Conservation (phyloP, 768 basidiomycete species). For the Dacryopinax primogenitus region DNA sequence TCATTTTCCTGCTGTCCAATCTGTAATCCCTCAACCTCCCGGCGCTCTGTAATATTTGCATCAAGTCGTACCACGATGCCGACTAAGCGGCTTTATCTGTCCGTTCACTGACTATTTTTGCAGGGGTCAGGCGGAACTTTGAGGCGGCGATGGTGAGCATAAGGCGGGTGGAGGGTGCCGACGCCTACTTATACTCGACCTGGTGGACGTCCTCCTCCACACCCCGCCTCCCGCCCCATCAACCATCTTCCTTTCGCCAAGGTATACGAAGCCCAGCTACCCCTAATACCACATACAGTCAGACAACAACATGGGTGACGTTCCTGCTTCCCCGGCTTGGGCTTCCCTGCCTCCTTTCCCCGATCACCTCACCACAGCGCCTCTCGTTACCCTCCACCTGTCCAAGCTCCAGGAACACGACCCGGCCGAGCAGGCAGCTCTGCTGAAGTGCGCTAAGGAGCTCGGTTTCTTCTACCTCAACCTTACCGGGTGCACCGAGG, state of each 20-base stretch:
- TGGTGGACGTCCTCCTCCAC: too few relatives aligned
- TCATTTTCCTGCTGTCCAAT: not conserved
- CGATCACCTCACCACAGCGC: not conserved
- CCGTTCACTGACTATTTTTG: too few relatives aligned
- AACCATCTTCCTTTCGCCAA: too few relatives aligned
- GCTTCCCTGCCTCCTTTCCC: not conserved
- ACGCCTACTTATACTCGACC: not conserved
- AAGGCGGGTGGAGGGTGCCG: not conserved
- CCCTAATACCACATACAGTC: too few relatives aligned
- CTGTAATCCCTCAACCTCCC: too few relatives aligned
- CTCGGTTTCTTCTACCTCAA: constrained; percentile 21
- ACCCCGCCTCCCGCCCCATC: too few relatives aligned
- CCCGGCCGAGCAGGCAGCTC: not conserved
- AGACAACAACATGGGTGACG: constrained; percentile 1
- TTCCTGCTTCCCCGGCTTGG: not conserved
- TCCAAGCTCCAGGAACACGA: not conserved
- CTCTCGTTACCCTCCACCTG: not conserved
- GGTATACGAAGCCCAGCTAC: too few relatives aligned
- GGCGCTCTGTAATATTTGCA: too few relatives aligned
- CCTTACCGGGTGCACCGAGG: constrained; percentile 16
- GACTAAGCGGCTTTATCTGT: too few relatives aligned
- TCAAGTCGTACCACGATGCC: too few relatives aligned
- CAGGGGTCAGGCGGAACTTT: not conserved
- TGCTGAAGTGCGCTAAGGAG: constrained; percentile 15
- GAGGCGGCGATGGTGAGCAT: not conserved